Evolutionary conservation across 768 basidiomycete species (phyloP), one percentile per base, ranked within the genome.

Genomic region (Cystobasidium onofrii): DNA sequence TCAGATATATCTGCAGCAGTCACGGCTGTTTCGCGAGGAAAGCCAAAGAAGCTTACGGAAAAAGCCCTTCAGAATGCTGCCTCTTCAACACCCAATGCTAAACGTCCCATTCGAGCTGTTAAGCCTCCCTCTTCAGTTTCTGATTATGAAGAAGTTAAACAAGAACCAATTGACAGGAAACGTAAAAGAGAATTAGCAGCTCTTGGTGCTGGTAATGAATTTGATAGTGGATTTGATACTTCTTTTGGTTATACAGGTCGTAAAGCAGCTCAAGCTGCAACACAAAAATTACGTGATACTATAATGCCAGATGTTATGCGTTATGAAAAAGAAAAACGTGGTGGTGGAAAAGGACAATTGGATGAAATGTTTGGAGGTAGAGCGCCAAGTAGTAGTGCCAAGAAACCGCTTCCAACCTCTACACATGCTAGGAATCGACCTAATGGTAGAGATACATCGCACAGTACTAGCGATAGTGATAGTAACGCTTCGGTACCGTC

Each of bases 261-360:
- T 77, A 83, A 81, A 76, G 92, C 84, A 78, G 86, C 82, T 74
- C 87, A 78, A 81, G 86, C 82, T 67, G 86, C 86, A 10, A 82
- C 80, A 1, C 81, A 82, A 63, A 82, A 82, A 50, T 76, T 87
- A 61, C 83, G 82, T 54, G 82, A 85, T 9, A 82, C 83, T 64
- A 82, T 92, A 72, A 91, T 92, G 87, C 90, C 90, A 0, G 91
- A 92, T 76, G 83, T 90, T 1, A 76, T 87, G 4, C 62, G 1
- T 0, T 73, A 70, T 7, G 73, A 57, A 10, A 74, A 75, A 25
- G 69, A 76, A 27, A 64, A 76, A 29, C 55, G 44, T 1, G 69
- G 69, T 7, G 69, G 69, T 4, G 69, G 69, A 1, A 60, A 60
- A 39, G 54, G 33, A 52, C 69, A 55, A n/a, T 55, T 71, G 31